phyloP scores from a whole-genome alignment of 441 rosid genomes.

The Gossypium davidsonii region DNA sequence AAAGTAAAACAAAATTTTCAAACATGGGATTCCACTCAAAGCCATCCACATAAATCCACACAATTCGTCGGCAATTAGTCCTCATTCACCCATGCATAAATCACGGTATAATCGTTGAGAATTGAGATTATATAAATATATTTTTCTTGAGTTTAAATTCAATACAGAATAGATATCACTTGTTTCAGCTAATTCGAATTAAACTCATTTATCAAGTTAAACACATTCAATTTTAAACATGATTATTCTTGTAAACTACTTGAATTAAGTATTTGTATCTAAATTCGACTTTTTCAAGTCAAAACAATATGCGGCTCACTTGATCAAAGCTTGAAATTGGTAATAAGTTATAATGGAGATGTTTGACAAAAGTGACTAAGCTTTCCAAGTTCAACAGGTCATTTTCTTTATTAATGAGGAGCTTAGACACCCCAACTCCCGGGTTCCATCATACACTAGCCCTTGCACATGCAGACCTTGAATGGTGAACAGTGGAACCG shows the following conservation, averaged over 20 bases:
- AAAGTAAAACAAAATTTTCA: neutral
- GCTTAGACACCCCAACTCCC: neutral
- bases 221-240: too few relatives aligned
- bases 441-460: neutral
- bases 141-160: too few relatives aligned
- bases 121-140: too few relatives aligned
- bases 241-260: too few relatives aligned
- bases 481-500: neutral
- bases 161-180: too few relatives aligned
- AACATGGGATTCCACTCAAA: slow-evolving; percentile 6
- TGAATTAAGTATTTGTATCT: too few relatives aligned
- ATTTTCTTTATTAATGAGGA: slow-evolving; percentile 11
- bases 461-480: slow-evolving; percentile 8
- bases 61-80: neutral
- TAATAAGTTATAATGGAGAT: neutral
- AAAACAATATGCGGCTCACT: too few relatives aligned
- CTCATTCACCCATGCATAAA: neutral
- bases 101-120: slow-evolving; percentile 2
- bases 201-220: too few relatives aligned
- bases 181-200: too few relatives aligned
- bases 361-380: slow-evolving; percentile 17
- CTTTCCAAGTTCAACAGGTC: slow-evolving; percentile 6
- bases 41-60: slow-evolving; percentile 1
- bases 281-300: too few relatives aligned
- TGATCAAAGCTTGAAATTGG: neutral